Percentiles rank a stretch among this genome's conserved stretches.
Conservation (phyloP, 1,139 yeast species). For the Blastobotrys niveus region DNA sequence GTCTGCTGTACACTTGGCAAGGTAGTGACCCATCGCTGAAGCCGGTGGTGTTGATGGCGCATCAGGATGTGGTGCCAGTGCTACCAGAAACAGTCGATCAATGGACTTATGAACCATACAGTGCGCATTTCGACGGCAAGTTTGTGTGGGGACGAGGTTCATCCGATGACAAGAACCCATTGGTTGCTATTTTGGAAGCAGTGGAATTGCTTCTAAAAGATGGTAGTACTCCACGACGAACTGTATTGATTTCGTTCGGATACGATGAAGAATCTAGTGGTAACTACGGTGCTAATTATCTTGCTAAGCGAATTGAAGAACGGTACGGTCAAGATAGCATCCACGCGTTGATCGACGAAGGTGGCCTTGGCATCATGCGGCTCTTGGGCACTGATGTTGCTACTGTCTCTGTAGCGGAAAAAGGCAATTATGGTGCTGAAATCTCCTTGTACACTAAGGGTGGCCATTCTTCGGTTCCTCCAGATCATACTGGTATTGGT, state of each 20-base stretch:
- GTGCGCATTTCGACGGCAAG: conserved; percentile 59
- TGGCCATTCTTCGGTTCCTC: conserved; percentile 70
- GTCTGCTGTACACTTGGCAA: conserved; percentile 60
- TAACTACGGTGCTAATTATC: conserved; percentile 46
- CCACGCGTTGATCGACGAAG: conserved; percentile 58
- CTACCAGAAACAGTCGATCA: conserved; percentile 48
- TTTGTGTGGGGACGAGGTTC: conserved; percentile 61
- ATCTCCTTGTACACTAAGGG: conserved; percentile 56
- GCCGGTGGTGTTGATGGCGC: conserved; percentile 68
- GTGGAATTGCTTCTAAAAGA: conserved; percentile 46
- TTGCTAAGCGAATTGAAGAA: conserved; percentile 43
- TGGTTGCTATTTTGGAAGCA: conserved; percentile 55
- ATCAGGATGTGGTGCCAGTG: conserved; percentile 84
- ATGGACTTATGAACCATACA: conserved; percentile 70
- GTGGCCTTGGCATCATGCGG: conserved; percentile 41
- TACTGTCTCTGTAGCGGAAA: conserved; percentile 59
- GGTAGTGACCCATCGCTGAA: conserved; percentile 51
- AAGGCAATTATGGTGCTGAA: conserved; percentile 54
- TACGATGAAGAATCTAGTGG: conserved; percentile 67
- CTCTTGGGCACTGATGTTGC: conserved; percentile 47
- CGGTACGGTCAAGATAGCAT: conserved; percentile 53
- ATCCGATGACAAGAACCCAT: conserved; percentile 54
- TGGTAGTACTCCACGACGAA: conserved; percentile 49
- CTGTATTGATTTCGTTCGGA: conserved; percentile 57
- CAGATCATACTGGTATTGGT: conserved; percentile 68